phyloP scores from a whole-genome alignment of 805 yeast genomes.

The Priceomyces medius region DNA sequence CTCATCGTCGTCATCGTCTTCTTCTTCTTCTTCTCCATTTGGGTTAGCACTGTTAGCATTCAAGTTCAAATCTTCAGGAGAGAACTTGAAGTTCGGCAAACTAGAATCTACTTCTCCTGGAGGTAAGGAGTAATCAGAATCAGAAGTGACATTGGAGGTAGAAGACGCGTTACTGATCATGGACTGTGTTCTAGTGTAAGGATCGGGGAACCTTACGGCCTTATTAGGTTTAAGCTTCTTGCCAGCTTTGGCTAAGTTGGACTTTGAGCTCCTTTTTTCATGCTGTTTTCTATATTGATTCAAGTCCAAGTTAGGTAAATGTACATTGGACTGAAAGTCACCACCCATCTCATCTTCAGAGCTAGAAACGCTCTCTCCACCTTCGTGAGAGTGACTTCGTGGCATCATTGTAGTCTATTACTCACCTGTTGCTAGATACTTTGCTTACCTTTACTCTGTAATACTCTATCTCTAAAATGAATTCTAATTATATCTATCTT shows the following conservation, averaged over 20 bases:
- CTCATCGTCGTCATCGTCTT: slow-evolving; percentile 10
- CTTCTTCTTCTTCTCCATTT: no score
- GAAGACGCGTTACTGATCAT: slow-evolving; percentile 27
- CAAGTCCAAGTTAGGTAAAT: slow-evolving; percentile 29
- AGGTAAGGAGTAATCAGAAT: slow-evolving; percentile 13
- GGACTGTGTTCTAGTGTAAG: slow-evolving; percentile 23
- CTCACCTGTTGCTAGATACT: no score
- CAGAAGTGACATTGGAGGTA: slow-evolving; percentile 19
- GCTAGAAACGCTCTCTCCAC: slow-evolving; percentile 10
- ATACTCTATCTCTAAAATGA: no score
- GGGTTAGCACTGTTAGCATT: slow-evolving; percentile 1
- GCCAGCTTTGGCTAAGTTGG: slow-evolving; percentile 28
- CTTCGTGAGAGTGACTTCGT: background rate
- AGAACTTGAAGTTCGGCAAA: slow-evolving; percentile 25
- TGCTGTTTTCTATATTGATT: slow-evolving; percentile 17
- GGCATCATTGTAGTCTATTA: background rate
- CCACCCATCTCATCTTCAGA: slow-evolving; percentile 30
- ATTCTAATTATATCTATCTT: no score
- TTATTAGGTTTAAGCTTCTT: slow-evolving; percentile 18
- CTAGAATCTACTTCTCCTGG: slow-evolving; percentile 9
- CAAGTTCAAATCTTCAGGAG: slow-evolving; percentile 1
- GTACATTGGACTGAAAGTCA: slow-evolving; percentile 26
- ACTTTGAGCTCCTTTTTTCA: slow-evolving; percentile 12
- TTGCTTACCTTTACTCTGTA: no score
- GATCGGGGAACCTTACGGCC: slow-evolving; percentile 31